These are phyloP conservation scores for Quercus lobata DNA, from an alignment of 331 rosid genomes.

Conservation along the genomic window DNA sequence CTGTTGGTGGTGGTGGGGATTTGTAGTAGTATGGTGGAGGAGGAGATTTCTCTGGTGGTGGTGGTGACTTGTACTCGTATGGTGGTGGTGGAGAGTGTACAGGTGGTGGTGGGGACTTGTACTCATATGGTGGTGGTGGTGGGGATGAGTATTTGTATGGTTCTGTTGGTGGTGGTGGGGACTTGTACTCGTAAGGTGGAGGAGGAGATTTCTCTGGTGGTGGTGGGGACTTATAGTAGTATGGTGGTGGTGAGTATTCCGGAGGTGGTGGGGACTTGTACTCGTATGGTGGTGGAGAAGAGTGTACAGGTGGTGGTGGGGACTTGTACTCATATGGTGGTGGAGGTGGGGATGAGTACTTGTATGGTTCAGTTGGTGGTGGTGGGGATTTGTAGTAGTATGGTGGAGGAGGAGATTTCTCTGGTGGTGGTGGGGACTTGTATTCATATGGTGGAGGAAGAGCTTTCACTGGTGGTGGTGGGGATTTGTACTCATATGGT, in stretches of 20 bases:
- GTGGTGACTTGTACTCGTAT: conserved; percentile 33
- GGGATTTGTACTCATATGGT: conserved; percentile 27
- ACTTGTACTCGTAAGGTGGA: conserved; percentile 1
- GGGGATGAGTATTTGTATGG: conserved; percentile 1
- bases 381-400: conserved; percentile 21
- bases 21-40: neutral
- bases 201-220: neutral
- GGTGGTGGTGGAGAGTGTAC: conserved; percentile 15
- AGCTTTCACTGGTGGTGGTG: conserved; percentile 15
- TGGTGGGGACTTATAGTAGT: conserved; percentile 39
- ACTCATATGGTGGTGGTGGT: conserved; percentile 13
- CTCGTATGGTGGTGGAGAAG: neutral
- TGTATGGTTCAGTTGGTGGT: neutral
- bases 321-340: conserved; percentile 45
- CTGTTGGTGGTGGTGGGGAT: conserved; percentile 15
- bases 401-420: neutral
- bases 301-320: conserved; percentile 44
- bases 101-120: conserved; percentile 44
- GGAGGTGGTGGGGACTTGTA: conserved; percentile 8
- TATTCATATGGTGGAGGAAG: conserved; percentile 3
- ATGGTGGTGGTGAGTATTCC: conserved; percentile 11
- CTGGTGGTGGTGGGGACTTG: conserved; percentile 25
- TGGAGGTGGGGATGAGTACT: neutral
- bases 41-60: conserved; percentile 1
- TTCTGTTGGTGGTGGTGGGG: conserved; percentile 15